Percentiles rank a stretch among this genome's conserved stretches.
Conservation (phyloP, 2,329 filamentous ascomycete species). For the Herpotrichia juniperi region DNA sequence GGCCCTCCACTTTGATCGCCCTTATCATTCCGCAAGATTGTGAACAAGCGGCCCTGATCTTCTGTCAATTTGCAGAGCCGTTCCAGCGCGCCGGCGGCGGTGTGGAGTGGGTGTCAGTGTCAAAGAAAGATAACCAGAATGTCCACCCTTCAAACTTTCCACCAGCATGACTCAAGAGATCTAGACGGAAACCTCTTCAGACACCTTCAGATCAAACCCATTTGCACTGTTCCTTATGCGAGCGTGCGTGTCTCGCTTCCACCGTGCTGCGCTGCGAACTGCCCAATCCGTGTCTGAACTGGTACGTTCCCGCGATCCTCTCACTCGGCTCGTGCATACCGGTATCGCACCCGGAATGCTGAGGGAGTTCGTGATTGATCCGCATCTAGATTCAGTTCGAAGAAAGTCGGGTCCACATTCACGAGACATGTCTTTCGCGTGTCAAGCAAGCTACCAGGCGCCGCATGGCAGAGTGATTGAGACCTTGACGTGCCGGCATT, state of each 20-base stretch:
- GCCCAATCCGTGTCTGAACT: neutral
- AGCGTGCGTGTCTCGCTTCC: constrained; percentile 3
- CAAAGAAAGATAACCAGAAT: neutral
- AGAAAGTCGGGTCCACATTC: constrained; percentile 12
- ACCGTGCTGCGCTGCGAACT: constrained; percentile 1
- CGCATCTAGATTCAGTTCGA: constrained; percentile 5
- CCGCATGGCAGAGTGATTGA: constrained; percentile 8
- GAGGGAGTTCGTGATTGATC: constrained; percentile 16
- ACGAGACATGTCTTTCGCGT: constrained; percentile 18
- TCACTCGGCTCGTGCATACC: constrained; percentile 21
- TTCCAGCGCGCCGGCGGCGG: constrained; percentile 28
- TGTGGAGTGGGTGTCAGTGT: constrained; percentile 7
- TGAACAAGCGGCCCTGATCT: constrained; percentile 41
- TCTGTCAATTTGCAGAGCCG: constrained; percentile 31
- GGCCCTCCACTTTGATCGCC: constrained; percentile 39
- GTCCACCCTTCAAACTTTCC: neutral
- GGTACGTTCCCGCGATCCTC: constrained; percentile 13
- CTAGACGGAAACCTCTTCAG: neutral
- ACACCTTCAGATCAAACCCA: neutral
- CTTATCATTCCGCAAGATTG: constrained; percentile 42
- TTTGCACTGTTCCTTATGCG: constrained; percentile 1
- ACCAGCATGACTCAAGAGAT: neutral
- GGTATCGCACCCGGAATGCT: constrained; percentile 5
- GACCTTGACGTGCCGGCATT: constrained; percentile 15
- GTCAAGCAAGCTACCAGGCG: constrained; percentile 4